Evolutionary conservation across 257 asterid genomes (phyloP).

Genomic region (Ehretia macrophylla): DNA sequence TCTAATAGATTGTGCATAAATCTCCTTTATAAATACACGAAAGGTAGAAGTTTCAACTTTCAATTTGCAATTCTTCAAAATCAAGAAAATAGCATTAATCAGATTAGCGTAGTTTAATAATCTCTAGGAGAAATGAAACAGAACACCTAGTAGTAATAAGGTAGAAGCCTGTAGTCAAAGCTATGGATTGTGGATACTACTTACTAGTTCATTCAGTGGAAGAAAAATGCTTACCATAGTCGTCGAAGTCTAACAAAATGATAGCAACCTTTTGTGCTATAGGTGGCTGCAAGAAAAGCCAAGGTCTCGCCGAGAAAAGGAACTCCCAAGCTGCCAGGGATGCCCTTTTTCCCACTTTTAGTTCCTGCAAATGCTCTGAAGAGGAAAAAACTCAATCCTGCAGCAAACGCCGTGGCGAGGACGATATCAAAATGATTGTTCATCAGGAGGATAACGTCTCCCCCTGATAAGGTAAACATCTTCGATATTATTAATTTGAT

Average conservation of each 20-base stretch:
- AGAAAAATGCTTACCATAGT: slow-evolving; percentile 23
- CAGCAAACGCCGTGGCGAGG: slow-evolving; percentile 20
- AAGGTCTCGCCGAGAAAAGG: slow-evolving; percentile 53
- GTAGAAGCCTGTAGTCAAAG: no score
- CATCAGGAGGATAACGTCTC: slow-evolving; percentile 6
- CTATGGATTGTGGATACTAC: background rate
- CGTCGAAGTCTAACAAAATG: slow-evolving; percentile 44
- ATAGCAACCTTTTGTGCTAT: slow-evolving; percentile 57
- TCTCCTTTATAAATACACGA: no score
- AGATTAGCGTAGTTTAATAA: no score
- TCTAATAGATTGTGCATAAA: no score
- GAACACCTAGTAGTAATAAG: no score
- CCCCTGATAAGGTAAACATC: slow-evolving; percentile 21
- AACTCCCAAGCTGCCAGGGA: slow-evolving; percentile 53
- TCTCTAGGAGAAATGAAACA: no score
- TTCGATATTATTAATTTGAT: background rate
- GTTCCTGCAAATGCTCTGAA: slow-evolving; percentile 5
- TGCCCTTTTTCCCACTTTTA: slow-evolving; percentile 6
- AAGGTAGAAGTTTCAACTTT: no score
- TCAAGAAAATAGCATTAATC: no score
- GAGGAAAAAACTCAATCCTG: slow-evolving; percentile 16
- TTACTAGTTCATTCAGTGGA: background rate
- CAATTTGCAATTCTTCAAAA: no score
- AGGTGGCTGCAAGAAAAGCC: slow-evolving; percentile 46
- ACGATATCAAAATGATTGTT: slow-evolving; percentile 14